These are phyloP conservation scores for Nitzschia sp. DNA, from an alignment of 108 stramenopile species.

Conservation along the genomic window DNA sequence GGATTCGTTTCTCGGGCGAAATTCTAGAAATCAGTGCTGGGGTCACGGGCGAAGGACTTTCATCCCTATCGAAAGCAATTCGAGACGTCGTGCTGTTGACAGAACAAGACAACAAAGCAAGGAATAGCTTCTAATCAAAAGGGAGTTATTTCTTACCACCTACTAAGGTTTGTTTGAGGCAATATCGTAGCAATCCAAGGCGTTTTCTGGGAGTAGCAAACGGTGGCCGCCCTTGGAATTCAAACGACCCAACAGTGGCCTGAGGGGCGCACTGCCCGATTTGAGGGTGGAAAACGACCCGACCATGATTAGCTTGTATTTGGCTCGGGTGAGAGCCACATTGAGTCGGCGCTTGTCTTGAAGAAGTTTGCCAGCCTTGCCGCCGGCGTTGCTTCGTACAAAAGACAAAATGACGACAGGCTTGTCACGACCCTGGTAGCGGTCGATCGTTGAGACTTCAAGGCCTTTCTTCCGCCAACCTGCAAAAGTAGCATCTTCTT, in stretches of 20 bases:
- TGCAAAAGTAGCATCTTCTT: constrained; percentile 22
- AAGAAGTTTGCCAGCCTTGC: constrained; percentile 69
- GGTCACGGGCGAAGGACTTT: constrained; percentile 77
- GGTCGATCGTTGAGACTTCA: constrained; percentile 88
- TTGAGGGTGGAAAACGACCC: constrained; percentile 74
- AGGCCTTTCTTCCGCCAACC: constrained; percentile 57
- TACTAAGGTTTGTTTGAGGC: neutral
- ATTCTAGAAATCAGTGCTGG: constrained; percentile 80
- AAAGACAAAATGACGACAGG: constrained; percentile 79
- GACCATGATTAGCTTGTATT: constrained; percentile 82
- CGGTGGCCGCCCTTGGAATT: constrained; percentile 24
- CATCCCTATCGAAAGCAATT: constrained; percentile 54
- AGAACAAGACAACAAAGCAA: neutral
- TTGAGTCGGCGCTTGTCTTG: constrained; percentile 82
- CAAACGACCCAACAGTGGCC: constrained; percentile 62
- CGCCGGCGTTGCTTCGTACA: constrained; percentile 75
- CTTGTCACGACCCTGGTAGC: constrained; percentile 92
- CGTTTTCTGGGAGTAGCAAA: constrained; percentile 27
- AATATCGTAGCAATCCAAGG: constrained; percentile 24
- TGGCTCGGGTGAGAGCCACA: constrained; percentile 90
- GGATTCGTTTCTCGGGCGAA: constrained; percentile 57
- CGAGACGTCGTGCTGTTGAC: constrained; percentile 31
- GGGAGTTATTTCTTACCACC: too few species aligned
- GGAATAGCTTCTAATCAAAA: too few species aligned
- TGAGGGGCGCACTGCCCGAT: constrained; percentile 60